These are phyloP conservation scores for Hamamelis virginiana DNA, from an alignment of 164 flowering plant species.

Conservation along the genomic window DNA sequence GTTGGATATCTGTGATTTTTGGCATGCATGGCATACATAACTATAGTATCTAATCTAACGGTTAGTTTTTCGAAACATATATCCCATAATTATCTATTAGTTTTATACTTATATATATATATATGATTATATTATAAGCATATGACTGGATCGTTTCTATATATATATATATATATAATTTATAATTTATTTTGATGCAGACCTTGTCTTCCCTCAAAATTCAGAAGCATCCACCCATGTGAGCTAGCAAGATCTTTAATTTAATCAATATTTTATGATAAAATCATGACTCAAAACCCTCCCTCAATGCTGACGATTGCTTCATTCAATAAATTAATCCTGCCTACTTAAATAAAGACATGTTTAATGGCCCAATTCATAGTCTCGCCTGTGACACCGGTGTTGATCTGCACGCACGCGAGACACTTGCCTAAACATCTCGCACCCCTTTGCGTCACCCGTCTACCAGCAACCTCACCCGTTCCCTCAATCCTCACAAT, in stretches of 20 bases:
- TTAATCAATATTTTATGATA: neutral
- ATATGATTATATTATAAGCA: too few species aligned
- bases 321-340: neutral
- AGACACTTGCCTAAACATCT: constrained; percentile 25
- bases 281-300: constrained; percentile 4
- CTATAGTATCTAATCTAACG: too few species aligned
- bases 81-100: too few species aligned
- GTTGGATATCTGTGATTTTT: too few species aligned
- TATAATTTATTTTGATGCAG: too few species aligned
- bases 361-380: neutral
- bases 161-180: too few species aligned
- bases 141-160: too few species aligned
- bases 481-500: neutral
- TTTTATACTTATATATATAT: too few species aligned
- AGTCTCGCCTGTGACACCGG: constrained; percentile 6
- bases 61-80: too few species aligned
- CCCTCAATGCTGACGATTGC: constrained; percentile 13
- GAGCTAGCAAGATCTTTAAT: constrained; percentile 16
- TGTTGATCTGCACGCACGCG: constrained; percentile 21
- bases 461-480: constrained; percentile 12
- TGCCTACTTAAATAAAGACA: neutral
- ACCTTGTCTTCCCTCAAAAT: too few species aligned
- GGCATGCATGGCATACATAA: too few species aligned
- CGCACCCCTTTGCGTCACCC: constrained; percentile 14
- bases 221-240: constrained; percentile 30